Evolutionary conservation across 2,329 filamentous ascomycete species (phyloP).

Genomic region (Hymenoscyphus fraxineus): DNA sequence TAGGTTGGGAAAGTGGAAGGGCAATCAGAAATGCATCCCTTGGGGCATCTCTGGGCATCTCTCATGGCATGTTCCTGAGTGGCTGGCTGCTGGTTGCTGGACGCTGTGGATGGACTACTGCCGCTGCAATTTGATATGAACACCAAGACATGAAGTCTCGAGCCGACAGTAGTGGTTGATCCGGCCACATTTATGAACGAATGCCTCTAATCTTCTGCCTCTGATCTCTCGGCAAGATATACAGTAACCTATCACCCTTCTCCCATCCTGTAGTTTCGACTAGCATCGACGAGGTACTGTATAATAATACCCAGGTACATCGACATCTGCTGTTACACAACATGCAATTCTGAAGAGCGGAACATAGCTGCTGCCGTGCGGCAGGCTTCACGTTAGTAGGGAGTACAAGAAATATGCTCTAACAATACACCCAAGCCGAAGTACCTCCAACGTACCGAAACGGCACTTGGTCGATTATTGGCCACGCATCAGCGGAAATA

Average conservation of each 20-base stretch:
- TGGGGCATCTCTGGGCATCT: slow-evolving; percentile 27
- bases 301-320: not conserved
- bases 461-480: slow-evolving; percentile 16
- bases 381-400: not conserved
- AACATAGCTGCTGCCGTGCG: slow-evolving; percentile 7
- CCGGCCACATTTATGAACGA: slow-evolving; percentile 12
- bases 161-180: slow-evolving; percentile 10
- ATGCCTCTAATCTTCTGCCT: slow-evolving; percentile 4
- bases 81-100: slow-evolving; percentile 14
- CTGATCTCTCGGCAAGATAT: slow-evolving; percentile 9
- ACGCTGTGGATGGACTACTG: slow-evolving; percentile 23
- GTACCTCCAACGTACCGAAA: not conserved
- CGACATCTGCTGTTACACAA: slow-evolving; percentile 13
- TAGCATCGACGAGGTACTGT: not conserved
- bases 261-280: slow-evolving; percentile 1
- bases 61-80: slow-evolving; percentile 19
- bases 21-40: slow-evolving; percentile 6
- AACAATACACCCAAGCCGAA: slow-evolving; percentile 6
- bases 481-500: slow-evolving; percentile 24
- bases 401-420: slow-evolving; percentile 5
- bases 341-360: slow-evolving; percentile 11
- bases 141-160: slow-evolving; percentile 13
- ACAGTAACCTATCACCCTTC: slow-evolving; percentile 8
- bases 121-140: slow-evolving; percentile 29
- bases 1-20: not conserved